Evolutionary conservation across 495 filamentous ascomycete genomes (phyloP).

Genomic region (Oleoguttula mirabilis): DNA sequence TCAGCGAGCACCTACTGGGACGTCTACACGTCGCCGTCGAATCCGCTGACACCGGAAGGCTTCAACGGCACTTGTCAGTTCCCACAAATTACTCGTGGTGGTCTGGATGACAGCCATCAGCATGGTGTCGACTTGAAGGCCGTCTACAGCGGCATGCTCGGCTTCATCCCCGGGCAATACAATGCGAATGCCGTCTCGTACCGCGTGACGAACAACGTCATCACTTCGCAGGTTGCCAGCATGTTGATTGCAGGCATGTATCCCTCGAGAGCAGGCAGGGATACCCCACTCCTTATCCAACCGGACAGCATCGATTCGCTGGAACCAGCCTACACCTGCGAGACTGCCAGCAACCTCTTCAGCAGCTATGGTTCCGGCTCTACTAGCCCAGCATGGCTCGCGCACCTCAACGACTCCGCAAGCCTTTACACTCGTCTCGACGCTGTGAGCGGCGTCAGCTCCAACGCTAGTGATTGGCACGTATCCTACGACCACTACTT

Average conservation of each 20-base stretch:
- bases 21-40: constrained; percentile 40
- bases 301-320: constrained; percentile 47
- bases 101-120: constrained; percentile 52
- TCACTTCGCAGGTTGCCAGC: constrained; percentile 58
- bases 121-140: constrained; percentile 54
- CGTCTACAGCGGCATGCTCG: constrained; percentile 49
- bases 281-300: constrained; percentile 38
- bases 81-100: constrained; percentile 54
- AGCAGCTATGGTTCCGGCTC: constrained; percentile 36
- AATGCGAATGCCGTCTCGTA: constrained; percentile 35
- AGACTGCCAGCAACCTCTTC: constrained; percentile 35
- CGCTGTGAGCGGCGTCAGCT: constrained; percentile 44
- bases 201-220: constrained; percentile 57
- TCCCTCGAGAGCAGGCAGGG: constrained; percentile 15
- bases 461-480: constrained; percentile 46
- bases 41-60: constrained; percentile 46
- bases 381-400: constrained; percentile 37
- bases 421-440: constrained; percentile 44
- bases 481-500: constrained; percentile 58
- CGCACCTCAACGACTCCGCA: constrained; percentile 43
- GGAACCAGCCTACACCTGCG: constrained; percentile 51
- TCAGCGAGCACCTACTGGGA: constrained; percentile 43
- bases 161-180: constrained; percentile 42
- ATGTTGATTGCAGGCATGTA: constrained; percentile 53
- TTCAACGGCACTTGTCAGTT: constrained; percentile 57